Evolutionary conservation across 192 early-diverging fungal genomes (phyloP).

Genomic region (Entrophospora sp.): DNA sequence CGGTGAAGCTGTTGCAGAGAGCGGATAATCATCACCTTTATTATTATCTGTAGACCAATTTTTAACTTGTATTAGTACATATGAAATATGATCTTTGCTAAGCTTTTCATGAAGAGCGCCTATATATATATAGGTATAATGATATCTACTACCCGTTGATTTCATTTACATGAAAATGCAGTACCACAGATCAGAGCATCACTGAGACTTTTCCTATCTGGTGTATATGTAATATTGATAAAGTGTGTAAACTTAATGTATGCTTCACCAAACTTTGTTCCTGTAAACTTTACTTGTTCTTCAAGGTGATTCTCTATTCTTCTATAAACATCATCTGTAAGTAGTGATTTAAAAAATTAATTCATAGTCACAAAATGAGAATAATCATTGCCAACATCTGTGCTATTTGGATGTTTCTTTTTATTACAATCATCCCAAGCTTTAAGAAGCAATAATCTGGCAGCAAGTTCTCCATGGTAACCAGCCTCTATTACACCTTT

Average conservation of each 20-base stretch:
- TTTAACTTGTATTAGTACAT: conserved; percentile 4
- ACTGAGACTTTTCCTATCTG: not conserved
- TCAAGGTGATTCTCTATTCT: not conserved
- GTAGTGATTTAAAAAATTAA: not conserved
- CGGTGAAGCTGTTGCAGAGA: not conserved
- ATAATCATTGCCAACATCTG: not conserved
- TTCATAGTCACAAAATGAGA: not conserved
- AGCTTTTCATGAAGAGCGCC: not conserved
- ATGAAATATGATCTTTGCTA: not conserved
- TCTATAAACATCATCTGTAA: not conserved
- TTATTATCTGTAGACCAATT: not conserved
- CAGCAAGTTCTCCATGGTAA: not conserved
- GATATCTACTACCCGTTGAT: not conserved
- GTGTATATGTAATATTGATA: not conserved
- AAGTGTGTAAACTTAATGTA: conserved; percentile 8
- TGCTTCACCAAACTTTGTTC: not conserved
- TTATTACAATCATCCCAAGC: not conserved
- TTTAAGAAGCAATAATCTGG: not conserved
- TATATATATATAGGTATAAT: conserved; percentile 7
- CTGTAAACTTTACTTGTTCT: not conserved
- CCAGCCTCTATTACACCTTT: not conserved
- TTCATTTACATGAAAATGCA: conserved; percentile 1
- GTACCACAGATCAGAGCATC: not conserved
- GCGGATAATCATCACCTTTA: not conserved
- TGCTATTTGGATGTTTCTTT: not conserved